Evolutionary conservation across 176 grass and related monocot genomes (phyloP), one percentile per base, ranked within the genome.

Genomic region (Hsuehochloa calcarea): DNA sequence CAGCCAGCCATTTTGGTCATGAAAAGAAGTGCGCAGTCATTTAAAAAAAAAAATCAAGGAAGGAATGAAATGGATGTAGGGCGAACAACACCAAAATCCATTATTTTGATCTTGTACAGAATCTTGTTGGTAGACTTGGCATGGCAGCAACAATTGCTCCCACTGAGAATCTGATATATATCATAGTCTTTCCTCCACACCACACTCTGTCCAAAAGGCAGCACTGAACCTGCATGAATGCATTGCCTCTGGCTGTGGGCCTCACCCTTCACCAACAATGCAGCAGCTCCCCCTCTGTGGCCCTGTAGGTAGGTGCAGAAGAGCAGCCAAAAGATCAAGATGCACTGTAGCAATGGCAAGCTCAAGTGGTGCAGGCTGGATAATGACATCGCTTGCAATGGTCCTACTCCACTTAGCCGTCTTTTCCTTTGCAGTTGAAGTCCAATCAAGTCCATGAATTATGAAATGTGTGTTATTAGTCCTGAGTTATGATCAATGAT

Each of bases 241-340:
- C 67, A 75, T 13, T 51, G 37, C 43, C 31, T 69, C 35, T 44
- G 27, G 16, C 77, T n/a, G 27, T 81, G 88, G 78, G 22, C 43
- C 84, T 86, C 52, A 60, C 46, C 22, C 25, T 80, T 47, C 59
- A 26, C 26, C 46, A 38, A 39, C 75, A 84, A 34, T 54, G 80
- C 73, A 64, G 45, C 40, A 60, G 15, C 31, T 34, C 31, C 3
- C 31, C 31, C 31, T 34, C 45, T 34, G 70, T 45, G 70, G 61
- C 50, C 43, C 80, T 22, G 29, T 62, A 68, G 52, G 72, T 56
- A 9, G 80, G 86, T 44, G 54, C 25, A 67, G 19, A 27, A 70
- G 71, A 86, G 83, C 71, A 76, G 78, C 65, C 72, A 72, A 86
- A 78, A 58, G 46, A 59, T 65, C 35, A 74, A 27, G 72, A 64